Evolutionary conservation across 2,329 filamentous ascomycete genomes (phyloP).

Genomic region (Arthrobotrys conoides): DNA sequence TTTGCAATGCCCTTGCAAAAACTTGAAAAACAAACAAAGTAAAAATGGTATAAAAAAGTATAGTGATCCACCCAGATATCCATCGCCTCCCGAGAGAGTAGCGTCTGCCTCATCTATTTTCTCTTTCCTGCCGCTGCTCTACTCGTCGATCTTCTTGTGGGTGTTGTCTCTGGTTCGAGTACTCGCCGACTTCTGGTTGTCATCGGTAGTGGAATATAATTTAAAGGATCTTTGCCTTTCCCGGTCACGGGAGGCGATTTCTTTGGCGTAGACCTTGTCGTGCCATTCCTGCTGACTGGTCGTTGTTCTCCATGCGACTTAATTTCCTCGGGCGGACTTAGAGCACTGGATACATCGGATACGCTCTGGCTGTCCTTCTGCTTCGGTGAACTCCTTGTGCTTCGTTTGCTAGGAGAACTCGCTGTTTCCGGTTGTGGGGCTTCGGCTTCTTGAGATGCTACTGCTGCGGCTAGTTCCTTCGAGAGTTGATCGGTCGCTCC

Average conservation of each 20-base stretch:
- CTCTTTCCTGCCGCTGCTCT: slow-evolving; percentile 33
- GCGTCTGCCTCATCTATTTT: not conserved
- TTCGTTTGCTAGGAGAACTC: slow-evolving; percentile 40
- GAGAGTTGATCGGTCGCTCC: slow-evolving; percentile 41
- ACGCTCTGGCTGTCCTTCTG: slow-evolving; percentile 23
- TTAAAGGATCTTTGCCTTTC: slow-evolving; percentile 35
- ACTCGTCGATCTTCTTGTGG: slow-evolving; percentile 48
- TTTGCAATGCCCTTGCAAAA: slow-evolving; percentile 17
- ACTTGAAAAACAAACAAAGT: slow-evolving; percentile 4
- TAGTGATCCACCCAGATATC: not conserved
- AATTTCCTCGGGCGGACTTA: slow-evolving; percentile 18
- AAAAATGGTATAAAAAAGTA: not conserved
- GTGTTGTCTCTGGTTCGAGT: slow-evolving; percentile 48
- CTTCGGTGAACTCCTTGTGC: slow-evolving; percentile 32
- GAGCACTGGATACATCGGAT: not conserved
- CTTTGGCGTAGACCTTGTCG: slow-evolving; percentile 34
- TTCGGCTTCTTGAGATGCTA: slow-evolving; percentile 13
- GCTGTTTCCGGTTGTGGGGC: not conserved
- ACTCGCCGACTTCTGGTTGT: slow-evolving; percentile 53
- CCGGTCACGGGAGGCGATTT: slow-evolving; percentile 36
- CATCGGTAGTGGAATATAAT: slow-evolving; percentile 48
- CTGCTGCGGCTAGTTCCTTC: slow-evolving; percentile 29
- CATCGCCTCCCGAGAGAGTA: not conserved
- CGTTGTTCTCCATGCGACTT: slow-evolving; percentile 29
- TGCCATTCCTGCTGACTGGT: slow-evolving; percentile 3